Percentiles rank a stretch among this genome's conserved stretches.
phyloP scores from a whole-genome alignment of 768 basidiomycete species.

The Boletus vermiculosoides region DNA sequence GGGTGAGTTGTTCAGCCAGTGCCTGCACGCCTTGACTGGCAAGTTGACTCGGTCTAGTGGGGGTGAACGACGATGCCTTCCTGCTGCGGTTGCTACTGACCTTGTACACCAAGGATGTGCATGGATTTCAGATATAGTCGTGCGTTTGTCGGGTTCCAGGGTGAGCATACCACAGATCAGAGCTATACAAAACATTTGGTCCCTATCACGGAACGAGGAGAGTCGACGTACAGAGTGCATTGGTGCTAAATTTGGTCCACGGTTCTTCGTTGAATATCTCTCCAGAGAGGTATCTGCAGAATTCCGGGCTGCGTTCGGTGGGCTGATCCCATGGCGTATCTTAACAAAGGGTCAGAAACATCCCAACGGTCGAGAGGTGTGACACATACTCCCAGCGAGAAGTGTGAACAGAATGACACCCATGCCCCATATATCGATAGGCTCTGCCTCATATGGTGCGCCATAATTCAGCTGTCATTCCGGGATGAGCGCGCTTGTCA shows the following conservation, averaged over 20 bases:
- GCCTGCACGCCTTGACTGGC: constrained; percentile 47
- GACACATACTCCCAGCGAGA: constrained; percentile 77
- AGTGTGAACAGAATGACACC: constrained; percentile 94
- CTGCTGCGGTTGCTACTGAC: constrained; percentile 36
- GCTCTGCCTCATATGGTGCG: constrained; percentile 80
- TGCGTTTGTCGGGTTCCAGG: constrained; percentile 63
- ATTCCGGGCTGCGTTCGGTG: constrained; percentile 76
- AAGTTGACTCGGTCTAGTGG: constrained; percentile 65
- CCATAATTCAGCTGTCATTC: constrained; percentile 57
- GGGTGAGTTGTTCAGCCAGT: constrained; percentile 70
- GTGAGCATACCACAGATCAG: constrained; percentile 74
- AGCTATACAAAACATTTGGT: constrained; percentile 43
- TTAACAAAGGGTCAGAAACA: constrained; percentile 30
- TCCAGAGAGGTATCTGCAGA: constrained; percentile 67
- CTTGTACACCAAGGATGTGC: constrained; percentile 74
- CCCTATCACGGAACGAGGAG: not conserved
- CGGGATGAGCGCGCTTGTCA: not conserved
- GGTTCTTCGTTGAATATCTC: constrained; percentile 72
- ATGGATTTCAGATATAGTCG: constrained; percentile 57
- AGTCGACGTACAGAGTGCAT: constrained; percentile 59
- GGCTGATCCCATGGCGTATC: constrained; percentile 99
- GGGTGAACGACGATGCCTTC: not conserved
- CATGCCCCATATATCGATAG: constrained; percentile 94
- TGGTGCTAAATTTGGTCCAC: constrained; percentile 65
- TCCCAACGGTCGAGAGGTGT: no score